Evolutionary conservation across 2,329 filamentous ascomycete species (phyloP).

Genomic region (Penicillium sp.): DNA sequence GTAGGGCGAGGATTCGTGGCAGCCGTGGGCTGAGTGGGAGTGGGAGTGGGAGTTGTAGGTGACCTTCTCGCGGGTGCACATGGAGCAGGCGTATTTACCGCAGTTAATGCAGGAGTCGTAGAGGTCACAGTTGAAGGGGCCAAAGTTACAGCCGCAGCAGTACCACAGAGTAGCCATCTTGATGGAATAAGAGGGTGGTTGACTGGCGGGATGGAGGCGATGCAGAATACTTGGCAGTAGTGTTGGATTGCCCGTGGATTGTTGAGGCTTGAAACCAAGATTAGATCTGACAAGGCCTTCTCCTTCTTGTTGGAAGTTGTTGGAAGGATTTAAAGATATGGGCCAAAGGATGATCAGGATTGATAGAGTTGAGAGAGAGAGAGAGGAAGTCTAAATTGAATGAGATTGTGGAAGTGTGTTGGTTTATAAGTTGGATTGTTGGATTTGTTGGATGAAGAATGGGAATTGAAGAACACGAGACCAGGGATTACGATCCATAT

Average conservation of each 20-base stretch:
- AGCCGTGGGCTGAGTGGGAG: conserved; percentile 6
- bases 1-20: conserved; percentile 21
- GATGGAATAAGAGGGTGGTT: neutral
- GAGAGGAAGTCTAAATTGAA: neutral
- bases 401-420: neutral
- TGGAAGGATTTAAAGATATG: conserved; percentile 2
- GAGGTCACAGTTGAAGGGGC: conserved; percentile 34
- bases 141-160: conserved; percentile 40
- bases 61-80: conserved; percentile 24
- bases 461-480: conserved; percentile 17
- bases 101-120: conserved; percentile 36
- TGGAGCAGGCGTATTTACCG: conserved; percentile 25
- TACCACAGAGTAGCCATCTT: conserved; percentile 36
- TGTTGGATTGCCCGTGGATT: neutral
- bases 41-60: conserved; percentile 7
- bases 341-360: neutral
- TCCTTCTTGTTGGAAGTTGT: neutral
- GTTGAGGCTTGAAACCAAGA: neutral
- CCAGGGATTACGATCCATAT: conserved; percentile 12
- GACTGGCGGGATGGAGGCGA: neutral
- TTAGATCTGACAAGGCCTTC: neutral
- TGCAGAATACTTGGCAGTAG: conserved; percentile 1
- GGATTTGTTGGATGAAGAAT: conserved; percentile 10
- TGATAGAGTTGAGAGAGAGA: neutral
- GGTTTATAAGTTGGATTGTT: conserved; percentile 5